A percentile compares a stretch with the other conserved stretches of the same genome.
Evolutionary conservation across 179 eudicot genomes (phyloP).

Genomic region (Beta macrorhiza): DNA sequence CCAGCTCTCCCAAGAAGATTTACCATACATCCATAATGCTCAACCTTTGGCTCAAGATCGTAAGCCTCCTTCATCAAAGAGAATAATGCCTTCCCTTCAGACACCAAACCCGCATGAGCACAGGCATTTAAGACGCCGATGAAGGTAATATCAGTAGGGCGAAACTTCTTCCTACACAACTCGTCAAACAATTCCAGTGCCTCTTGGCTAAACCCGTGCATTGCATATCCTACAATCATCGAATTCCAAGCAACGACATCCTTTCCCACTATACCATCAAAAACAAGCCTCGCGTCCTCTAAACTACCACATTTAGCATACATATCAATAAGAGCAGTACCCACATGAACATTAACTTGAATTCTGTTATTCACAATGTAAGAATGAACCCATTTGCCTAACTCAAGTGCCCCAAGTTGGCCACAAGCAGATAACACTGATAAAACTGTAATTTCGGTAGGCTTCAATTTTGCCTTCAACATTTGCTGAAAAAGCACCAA

Average conservation of each 20-base stretch:
- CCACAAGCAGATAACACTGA: constrained; percentile 63
- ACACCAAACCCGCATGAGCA: constrained; percentile 66
- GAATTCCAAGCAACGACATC: constrained; percentile 74
- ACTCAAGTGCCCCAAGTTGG: constrained; percentile 54
- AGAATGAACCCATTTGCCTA: constrained; percentile 61
- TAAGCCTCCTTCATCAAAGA: constrained; percentile 43
- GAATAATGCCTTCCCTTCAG: constrained; percentile 53
- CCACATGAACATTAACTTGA: constrained; percentile 43
- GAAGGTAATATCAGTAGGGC: constrained; percentile 57
- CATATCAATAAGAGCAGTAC: constrained; percentile 66
- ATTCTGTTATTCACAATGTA: constrained; percentile 43
- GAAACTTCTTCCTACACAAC: constrained; percentile 41
- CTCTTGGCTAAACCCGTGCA: constrained; percentile 57
- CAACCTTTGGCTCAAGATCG: constrained; percentile 50
- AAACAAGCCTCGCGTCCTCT: constrained; percentile 51
- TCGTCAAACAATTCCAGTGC: constrained; percentile 48
- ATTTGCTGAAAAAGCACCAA: constrained; percentile 45
- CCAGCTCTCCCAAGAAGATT: constrained; percentile 65
- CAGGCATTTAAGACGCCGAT: constrained; percentile 66
- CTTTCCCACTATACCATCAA: constrained; percentile 39
- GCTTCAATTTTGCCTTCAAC: constrained; percentile 45
- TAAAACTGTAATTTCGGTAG: constrained; percentile 50
- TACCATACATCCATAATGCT: constrained; percentile 75
- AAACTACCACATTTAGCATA: constrained; percentile 73
- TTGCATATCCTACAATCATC: constrained; percentile 64